phyloP scores from a whole-genome alignment of 257 asterid species.

The Nicotiana undulata region DNA sequence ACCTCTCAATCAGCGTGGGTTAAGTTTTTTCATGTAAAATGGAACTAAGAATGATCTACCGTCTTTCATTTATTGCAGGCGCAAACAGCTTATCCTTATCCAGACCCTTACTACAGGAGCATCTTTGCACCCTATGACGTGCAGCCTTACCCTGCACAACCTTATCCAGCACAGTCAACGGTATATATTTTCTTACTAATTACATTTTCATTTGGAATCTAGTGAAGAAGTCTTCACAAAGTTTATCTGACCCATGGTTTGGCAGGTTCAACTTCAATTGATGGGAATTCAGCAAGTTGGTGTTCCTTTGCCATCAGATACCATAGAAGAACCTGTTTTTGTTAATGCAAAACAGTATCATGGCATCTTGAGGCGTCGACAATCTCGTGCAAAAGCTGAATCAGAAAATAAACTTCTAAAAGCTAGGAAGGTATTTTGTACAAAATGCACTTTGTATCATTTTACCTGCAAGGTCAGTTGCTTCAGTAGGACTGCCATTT shows the following conservation, averaged over 20 bases:
- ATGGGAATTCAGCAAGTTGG: slow-evolving; percentile 91
- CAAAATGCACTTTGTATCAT: neutral
- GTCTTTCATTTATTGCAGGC: slow-evolving; percentile 38
- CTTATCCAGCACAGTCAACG: slow-evolving; percentile 76
- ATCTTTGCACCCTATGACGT: slow-evolving; percentile 79
- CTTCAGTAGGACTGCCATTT: too few species aligned
- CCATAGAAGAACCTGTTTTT: slow-evolving; percentile 88
- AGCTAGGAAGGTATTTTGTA: slow-evolving; percentile 56
- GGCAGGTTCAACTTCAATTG: slow-evolving; percentile 75
- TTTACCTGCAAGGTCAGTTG: too few species aligned
- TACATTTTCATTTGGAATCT: neutral
- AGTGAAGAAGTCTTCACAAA: too few species aligned
- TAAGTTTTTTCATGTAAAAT: too few species aligned
- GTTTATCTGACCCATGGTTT: neutral
- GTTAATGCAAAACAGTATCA: slow-evolving; percentile 95
- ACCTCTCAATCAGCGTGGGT: too few species aligned
- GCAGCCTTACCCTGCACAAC: slow-evolving; percentile 72
- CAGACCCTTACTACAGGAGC: slow-evolving; percentile 80
- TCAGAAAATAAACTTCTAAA: slow-evolving; percentile 63
- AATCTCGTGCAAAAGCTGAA: slow-evolving; percentile 92
- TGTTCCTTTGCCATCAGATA: slow-evolving; percentile 73
- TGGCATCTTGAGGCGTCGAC: slow-evolving; percentile 80
- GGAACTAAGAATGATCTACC: neutral
- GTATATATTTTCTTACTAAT: slow-evolving; percentile 25
- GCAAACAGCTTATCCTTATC: slow-evolving; percentile 66